Conservation (phyloP, 805 yeast species). For the Kazachstania kunashirensis region DNA sequence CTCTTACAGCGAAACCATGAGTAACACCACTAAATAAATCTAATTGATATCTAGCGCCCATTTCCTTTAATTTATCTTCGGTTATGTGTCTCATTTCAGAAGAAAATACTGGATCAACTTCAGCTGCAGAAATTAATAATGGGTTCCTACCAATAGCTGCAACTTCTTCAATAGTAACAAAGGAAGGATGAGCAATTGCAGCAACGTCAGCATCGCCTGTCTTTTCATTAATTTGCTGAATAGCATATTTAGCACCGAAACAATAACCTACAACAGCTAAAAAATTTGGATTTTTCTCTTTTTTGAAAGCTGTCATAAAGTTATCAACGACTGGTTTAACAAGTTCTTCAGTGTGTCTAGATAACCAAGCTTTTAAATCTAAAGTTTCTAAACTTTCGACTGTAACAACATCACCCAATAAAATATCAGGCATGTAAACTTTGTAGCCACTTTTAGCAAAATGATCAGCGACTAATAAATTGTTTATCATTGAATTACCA, state of each 20-base stretch:
- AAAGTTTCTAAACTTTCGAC: conserved; percentile 13
- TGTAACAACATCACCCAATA: conserved; percentile 39
- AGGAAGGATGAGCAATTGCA: conserved; percentile 81
- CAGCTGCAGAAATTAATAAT: conserved; percentile 64
- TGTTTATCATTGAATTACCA: conserved; percentile 53
- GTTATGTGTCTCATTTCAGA: conserved; percentile 53
- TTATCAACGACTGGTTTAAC: conserved; percentile 40
- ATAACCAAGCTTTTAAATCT: conserved; percentile 40
- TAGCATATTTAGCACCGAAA: conserved; percentile 67
- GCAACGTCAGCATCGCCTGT: conserved; percentile 42
- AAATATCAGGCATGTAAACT: conserved; percentile 69
- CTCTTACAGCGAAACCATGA: conserved; percentile 79
- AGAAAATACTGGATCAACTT: conserved; percentile 54
- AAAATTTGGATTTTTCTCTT: conserved; percentile 37
- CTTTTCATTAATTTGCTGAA: conserved; percentile 36
- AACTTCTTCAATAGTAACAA: conserved; percentile 56
- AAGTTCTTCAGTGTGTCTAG: conserved; percentile 40
- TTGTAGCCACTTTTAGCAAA: conserved; percentile 53
- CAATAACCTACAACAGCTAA: conserved; percentile 68
- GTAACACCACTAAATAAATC: conserved; percentile 51
- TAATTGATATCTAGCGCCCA: conserved; percentile 47
- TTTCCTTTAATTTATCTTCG: conserved; percentile 46
- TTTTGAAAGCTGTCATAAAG: conserved; percentile 38
- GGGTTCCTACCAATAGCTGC: conserved; percentile 47
- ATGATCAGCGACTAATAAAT: conserved; percentile 52